These are phyloP conservation scores for Brassica hybrid DNA, from an alignment of 441 rosid species.

Conservation along the genomic window DNA sequence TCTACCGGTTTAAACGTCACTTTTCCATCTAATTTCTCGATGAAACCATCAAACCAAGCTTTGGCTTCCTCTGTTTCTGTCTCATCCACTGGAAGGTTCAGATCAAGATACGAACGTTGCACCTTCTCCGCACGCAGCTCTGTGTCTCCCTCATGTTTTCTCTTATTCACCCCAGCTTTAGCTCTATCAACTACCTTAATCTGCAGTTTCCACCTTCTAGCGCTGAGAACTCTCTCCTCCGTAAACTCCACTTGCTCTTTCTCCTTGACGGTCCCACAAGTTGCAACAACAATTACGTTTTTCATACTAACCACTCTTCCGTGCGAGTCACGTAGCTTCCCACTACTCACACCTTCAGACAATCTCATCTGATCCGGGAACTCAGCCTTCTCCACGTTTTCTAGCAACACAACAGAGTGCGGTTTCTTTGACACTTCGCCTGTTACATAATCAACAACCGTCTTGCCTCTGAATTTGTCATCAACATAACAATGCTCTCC, in stretches of 20 bases:
- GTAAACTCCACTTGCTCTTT: conserved; percentile 39
- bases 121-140: conserved; percentile 49
- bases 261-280: conserved; percentile 40
- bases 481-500: conserved; percentile 42
- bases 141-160: conserved; percentile 40
- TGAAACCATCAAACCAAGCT: conserved; percentile 66
- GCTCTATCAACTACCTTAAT: conserved; percentile 37
- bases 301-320: conserved; percentile 59
- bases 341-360: conserved; percentile 55
- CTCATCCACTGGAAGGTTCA: conserved; percentile 71
- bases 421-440: conserved; percentile 64
- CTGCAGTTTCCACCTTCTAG: conserved; percentile 60
- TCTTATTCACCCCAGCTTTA: conserved; percentile 12
- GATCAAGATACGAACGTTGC: conserved; percentile 54
- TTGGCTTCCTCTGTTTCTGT: conserved; percentile 45
- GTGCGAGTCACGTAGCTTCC: conserved; percentile 60
- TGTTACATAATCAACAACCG: conserved; percentile 58
- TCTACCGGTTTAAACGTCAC: conserved; percentile 64
- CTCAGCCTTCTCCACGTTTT: conserved; percentile 76
- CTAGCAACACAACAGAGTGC: conserved; percentile 64
- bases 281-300: conserved; percentile 50
- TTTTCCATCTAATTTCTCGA: conserved; percentile 52
- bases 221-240: conserved; percentile 61
- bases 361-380: conserved; percentile 50
- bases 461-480: conserved; percentile 54